Percentiles rank a stretch among this genome's conserved stretches.
Conservation (phyloP, 2,329 filamentous ascomycete species). For the Aspergillus uvarum region DNA sequence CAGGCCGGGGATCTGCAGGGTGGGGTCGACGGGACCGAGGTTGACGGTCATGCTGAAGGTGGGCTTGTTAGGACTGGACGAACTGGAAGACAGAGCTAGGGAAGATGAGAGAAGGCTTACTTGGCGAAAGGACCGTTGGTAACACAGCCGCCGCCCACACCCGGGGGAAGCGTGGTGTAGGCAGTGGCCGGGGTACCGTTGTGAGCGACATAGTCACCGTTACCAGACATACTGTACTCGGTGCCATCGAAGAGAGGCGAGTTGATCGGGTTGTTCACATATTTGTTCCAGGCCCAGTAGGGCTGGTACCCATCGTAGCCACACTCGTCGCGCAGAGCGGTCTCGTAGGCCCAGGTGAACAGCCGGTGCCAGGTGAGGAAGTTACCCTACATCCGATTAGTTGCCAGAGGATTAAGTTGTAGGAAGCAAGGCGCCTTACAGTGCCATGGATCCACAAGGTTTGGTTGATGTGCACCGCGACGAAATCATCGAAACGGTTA, state of each 20-base stretch:
- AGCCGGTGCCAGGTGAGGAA: conserved; percentile 50
- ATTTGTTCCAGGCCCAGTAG: conserved; percentile 43
- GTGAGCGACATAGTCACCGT: conserved; percentile 39
- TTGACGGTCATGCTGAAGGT: conserved; percentile 27
- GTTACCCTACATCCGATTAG: conserved; percentile 15
- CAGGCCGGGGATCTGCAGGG: conserved; percentile 16
- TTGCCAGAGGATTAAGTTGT: too few relatives aligned
- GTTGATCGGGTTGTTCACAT: conserved; percentile 28
- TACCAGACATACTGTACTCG: conserved; percentile 44
- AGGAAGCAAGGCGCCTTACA: conserved; percentile 12
- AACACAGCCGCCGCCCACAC: conserved; percentile 16
- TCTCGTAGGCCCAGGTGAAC: conserved; percentile 45
- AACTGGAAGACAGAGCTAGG: background rate
- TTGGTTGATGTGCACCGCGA: conserved; percentile 51
- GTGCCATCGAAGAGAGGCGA: conserved; percentile 41
- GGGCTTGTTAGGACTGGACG: background rate
- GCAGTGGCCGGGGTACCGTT: conserved; percentile 19
- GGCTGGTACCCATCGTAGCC: conserved; percentile 43
- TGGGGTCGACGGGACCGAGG: conserved; percentile 28
- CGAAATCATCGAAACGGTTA: conserved; percentile 53
- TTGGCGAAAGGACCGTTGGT: conserved; percentile 2
- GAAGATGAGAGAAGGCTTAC: background rate
- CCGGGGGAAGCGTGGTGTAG: conserved; percentile 33
- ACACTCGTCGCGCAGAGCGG: conserved; percentile 45
- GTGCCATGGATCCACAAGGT: conserved; percentile 47